Evolutionary conservation across 805 yeast genomes (phyloP), one percentile per base, ranked within the genome.

Genomic region (Candida orba): DNA sequence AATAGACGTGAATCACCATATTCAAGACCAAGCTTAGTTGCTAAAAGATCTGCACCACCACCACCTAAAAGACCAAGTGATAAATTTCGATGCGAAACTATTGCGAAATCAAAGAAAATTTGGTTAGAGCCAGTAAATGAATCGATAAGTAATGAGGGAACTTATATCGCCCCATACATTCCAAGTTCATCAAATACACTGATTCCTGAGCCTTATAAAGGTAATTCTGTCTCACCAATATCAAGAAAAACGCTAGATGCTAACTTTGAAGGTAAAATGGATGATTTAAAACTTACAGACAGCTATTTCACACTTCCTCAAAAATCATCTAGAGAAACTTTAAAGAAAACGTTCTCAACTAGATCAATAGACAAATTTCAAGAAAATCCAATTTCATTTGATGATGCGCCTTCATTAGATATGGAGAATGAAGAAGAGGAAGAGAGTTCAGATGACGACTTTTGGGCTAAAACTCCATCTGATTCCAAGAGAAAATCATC

Each of bases 1-100:
- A 78, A 83, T 52, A 70, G 88, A 41, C 65, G 95, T 36, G 78
- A 77, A 37, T 81, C 95, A 1, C 95, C 95, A 2, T 84, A 75
- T 54, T 78, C 67, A 17, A 58, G 65, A 17, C 72, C 80, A 1
- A 74, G 68, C 44, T 66, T 84, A 20, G 77, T 84, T 9, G 93
- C 95, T 0, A 75, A 71, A 45, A 66, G 95, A 53, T 78, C 72
- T 12, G 84, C 88, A 0, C 89, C 88, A 0, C 84, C 82, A 7
- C 85, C 88, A 4, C 86, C 88, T 12, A 41, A 41, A 14, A 48
- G 50, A 35, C 52, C 52, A 8, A 14, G 30, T 18, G 42, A 27
- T n/a, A 34, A 29, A 40, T 29, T 13, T 12, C 29, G 29, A 10
- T 12, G 29, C 13, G 14, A 27, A 27, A 27, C 29, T 27, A 27